phyloP scores from a whole-genome alignment of 2,329 filamentous ascomycete species.

The Exserohilum turcica region DNA sequence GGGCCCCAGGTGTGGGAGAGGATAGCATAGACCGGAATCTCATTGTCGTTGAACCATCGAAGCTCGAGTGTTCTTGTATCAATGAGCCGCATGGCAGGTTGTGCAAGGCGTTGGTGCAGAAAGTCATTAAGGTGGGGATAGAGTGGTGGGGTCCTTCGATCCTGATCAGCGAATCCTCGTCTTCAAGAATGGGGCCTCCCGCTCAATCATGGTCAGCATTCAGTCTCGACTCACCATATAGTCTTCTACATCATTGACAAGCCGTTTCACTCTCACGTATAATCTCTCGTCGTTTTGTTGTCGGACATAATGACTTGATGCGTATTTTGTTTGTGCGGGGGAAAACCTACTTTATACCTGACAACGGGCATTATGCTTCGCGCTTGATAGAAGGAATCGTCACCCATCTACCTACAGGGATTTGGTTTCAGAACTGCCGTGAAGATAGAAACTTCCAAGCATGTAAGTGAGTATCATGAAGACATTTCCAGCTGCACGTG shows the following conservation, averaged over 20 bases:
- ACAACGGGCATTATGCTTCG: neutral
- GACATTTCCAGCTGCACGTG: neutral
- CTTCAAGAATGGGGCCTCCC: too few species aligned
- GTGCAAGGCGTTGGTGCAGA: neutral
- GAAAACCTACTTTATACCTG: neutral
- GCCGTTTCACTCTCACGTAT: neutral
- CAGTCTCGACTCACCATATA: too few species aligned
- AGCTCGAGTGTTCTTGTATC: slow-evolving; percentile 31
- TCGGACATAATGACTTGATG: too few species aligned
- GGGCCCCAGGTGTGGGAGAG: slow-evolving; percentile 30
- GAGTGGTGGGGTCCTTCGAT: slow-evolving; percentile 8
- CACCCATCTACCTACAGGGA: too few species aligned
- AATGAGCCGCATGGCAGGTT: slow-evolving; percentile 33
- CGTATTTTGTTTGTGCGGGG: neutral
- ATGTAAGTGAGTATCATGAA: neutral
- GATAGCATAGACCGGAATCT: slow-evolving; percentile 29
- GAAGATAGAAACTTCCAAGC: neutral
- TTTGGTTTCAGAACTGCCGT: too few species aligned
- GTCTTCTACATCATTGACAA: too few species aligned
- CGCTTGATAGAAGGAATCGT: neutral
- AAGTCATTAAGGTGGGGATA: slow-evolving; percentile 3
- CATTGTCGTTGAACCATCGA: slow-evolving; percentile 27
- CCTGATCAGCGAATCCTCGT: neutral
- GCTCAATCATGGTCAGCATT: too few species aligned
- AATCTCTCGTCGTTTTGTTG: neutral